These are phyloP conservation scores for Dendryphion nanum DNA, from an alignment of 2,329 filamentous ascomycete species.

Conservation along the genomic window DNA sequence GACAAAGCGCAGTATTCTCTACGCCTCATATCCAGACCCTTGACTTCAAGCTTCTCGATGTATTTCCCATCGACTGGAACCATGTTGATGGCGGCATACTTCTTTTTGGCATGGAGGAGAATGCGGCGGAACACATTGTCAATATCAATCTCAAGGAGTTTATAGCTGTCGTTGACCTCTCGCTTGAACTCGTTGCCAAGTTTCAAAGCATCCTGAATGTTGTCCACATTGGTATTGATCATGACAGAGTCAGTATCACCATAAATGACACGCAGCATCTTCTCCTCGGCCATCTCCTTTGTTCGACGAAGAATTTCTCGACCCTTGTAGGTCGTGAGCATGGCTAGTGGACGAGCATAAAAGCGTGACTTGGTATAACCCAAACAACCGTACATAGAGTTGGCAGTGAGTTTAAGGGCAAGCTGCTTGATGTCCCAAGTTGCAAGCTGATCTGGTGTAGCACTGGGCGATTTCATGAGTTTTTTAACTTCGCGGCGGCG, in stretches of 20 bases:
- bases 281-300: slow-evolving; percentile 90
- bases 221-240: slow-evolving; percentile 99
- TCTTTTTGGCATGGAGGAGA: slow-evolving; percentile 95
- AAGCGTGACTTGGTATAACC: slow-evolving; percentile 97
- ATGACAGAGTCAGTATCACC: slow-evolving; percentile 99
- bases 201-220: slow-evolving; percentile 82
- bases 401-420: slow-evolving; percentile 94
- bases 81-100: slow-evolving; percentile 96
- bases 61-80: slow-evolving; percentile 86
- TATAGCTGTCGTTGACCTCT: slow-evolving; percentile 91
- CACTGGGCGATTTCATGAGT: slow-evolving; percentile 91
- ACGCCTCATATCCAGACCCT: slow-evolving; percentile 96
- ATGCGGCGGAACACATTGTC: slow-evolving; percentile 96
- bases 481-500: slow-evolving; percentile 90
- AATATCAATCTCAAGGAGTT: slow-evolving; percentile 92
- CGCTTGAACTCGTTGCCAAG: slow-evolving; percentile 94
- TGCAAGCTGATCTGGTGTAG: slow-evolving; percentile 80
- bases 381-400: slow-evolving; percentile 99
- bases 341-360: slow-evolving; percentile 90
- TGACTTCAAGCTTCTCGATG: slow-evolving; percentile 93
- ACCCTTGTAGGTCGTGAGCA: slow-evolving; percentile 95
- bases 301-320: slow-evolving; percentile 96
- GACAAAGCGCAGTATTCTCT: slow-evolving; percentile 95
- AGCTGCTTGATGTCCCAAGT: slow-evolving; percentile 99
- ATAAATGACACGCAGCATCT: slow-evolving; percentile 91